Evolutionary conservation across 73 alveolate species (phyloP), one percentile per base, ranked within the genome.

Genomic region (Vitrella brassicaformis): DNA sequence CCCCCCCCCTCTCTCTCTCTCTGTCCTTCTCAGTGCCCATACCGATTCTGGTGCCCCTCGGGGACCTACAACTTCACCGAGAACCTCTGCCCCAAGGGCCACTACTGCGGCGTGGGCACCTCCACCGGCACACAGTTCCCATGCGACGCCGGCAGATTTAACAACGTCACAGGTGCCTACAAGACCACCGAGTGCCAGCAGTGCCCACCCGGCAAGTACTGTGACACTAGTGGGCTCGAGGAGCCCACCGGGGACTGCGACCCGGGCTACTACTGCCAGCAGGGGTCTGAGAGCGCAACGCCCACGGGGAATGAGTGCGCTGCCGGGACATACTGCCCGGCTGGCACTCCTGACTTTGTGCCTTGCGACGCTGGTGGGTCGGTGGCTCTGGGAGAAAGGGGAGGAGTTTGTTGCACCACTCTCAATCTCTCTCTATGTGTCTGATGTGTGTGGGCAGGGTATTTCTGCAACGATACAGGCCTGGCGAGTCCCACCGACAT

Each of bases 251-350:
- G 30, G 22, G 0, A 19, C 30, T 86, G 93, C 66, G 74, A 68
- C 26, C 82, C 87, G 27, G 93, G 93, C 26, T 71, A 81, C 56
- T 86, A 82, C 68, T 86, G 93, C 56, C 30, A 32, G 14, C 67
- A 66, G 32, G 75, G 45, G 27, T 71, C 66, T 31, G 70, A 22
- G 22, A 74, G 80, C 26, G 74, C 47, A 32, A 29, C 56, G 0
- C 65, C 68, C 31, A 45, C 67, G 47, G 29, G 80, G 81, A 26
- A 64, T 39, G 47, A 73, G 31, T 86, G 93, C 46, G 46, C 77
- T 25, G 80, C 85, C 27, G 93, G 93, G 25, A n/a, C 68, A 68
- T 79, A 82, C 68, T 87, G 93, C 64, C 90, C 88, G 29, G 82
- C 65, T 28, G 90, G 90, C 27, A 69, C 85, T 22, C 27, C 73